phyloP scores from a whole-genome alignment of 805 yeast species.

The Barnettozyma populi region DNA sequence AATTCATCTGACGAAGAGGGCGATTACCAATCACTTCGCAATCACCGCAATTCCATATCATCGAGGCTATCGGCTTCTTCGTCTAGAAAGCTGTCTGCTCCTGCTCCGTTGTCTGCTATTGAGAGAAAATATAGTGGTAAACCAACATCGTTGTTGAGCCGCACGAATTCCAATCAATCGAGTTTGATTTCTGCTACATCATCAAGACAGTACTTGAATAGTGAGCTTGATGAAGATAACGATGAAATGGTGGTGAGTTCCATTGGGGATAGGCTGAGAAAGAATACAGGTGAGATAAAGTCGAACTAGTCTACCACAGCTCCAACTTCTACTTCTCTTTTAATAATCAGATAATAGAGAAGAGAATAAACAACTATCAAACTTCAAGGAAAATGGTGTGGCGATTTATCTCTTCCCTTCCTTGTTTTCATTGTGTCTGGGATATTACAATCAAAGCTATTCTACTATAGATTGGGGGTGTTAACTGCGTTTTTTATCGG shows the following conservation, averaged over 20 bases:
- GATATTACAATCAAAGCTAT: background rate
- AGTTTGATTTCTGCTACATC: conserved; percentile 12
- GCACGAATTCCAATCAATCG: conserved; percentile 14
- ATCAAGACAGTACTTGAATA: conserved; percentile 7
- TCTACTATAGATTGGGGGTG: background rate
- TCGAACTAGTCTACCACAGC: conserved; percentile 5
- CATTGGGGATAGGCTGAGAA: conserved; percentile 31
- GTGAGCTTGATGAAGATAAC: conserved; percentile 15
- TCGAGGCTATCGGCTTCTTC: conserved; percentile 10
- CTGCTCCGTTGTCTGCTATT: background rate
- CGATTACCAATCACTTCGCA: conserved; percentile 12
- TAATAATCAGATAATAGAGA: background rate
- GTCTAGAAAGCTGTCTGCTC: conserved; percentile 5
- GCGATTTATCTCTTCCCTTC: background rate
- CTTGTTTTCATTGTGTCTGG: background rate
- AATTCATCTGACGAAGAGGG: conserved; percentile 26
- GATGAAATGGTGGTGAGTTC: conserved; percentile 27
- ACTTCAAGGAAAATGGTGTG: background rate
- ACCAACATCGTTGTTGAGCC: conserved; percentile 1
- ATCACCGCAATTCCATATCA: conserved; percentile 14
- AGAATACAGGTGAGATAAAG: conserved; percentile 26
- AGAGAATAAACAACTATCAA: background rate
- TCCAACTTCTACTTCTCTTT: background rate
- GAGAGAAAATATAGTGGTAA: conserved; percentile 1
- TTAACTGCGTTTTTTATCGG: background rate